phyloP scores from a whole-genome alignment of 148 eudicot species.

The Amaranthus hypochondriacus region DNA sequence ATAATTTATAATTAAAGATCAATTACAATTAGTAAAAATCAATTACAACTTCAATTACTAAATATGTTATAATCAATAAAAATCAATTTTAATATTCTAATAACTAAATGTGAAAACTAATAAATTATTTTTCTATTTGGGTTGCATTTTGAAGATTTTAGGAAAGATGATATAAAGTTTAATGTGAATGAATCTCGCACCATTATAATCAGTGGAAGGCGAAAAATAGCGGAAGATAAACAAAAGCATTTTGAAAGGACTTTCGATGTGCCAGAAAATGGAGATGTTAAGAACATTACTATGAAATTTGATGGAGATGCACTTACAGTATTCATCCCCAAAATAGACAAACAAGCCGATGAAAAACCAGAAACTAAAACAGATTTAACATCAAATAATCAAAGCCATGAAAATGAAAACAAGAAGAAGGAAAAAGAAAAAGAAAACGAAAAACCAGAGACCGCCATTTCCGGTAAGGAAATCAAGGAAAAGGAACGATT shows the following conservation, averaged over 20 bases:
- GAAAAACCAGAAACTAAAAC: background rate
- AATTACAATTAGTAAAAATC: too few relatives aligned
- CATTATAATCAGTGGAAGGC: conserved; percentile 43
- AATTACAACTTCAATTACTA: too few relatives aligned
- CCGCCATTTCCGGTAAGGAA: background rate
- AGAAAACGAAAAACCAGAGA: conserved; percentile 1
- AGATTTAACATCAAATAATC: too few relatives aligned
- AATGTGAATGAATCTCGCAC: conserved; percentile 30
- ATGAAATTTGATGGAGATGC: conserved; percentile 42
- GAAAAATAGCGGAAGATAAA: conserved; percentile 28
- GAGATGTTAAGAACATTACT: conserved; percentile 31
- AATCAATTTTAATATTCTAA: background rate
- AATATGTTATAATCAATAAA: too few relatives aligned
- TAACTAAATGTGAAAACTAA: background rate
- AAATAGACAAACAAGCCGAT: conserved; percentile 17
- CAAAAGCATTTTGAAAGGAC: conserved; percentile 36
- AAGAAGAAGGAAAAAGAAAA: background rate
- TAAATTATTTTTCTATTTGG: background rate
- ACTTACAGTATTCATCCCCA: conserved; percentile 44
- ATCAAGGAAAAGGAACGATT: too few relatives aligned
- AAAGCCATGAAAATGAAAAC: too few relatives aligned
- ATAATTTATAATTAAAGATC: too few relatives aligned
- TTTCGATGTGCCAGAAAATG: conserved; percentile 39
- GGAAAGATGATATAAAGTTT: conserved; percentile 40
- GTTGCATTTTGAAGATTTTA: conserved; percentile 39